Evolutionary conservation across 1,284 basidiomycete genomes (phyloP), one percentile per base, ranked within the genome.

Genomic region (Somion occarium): DNA sequence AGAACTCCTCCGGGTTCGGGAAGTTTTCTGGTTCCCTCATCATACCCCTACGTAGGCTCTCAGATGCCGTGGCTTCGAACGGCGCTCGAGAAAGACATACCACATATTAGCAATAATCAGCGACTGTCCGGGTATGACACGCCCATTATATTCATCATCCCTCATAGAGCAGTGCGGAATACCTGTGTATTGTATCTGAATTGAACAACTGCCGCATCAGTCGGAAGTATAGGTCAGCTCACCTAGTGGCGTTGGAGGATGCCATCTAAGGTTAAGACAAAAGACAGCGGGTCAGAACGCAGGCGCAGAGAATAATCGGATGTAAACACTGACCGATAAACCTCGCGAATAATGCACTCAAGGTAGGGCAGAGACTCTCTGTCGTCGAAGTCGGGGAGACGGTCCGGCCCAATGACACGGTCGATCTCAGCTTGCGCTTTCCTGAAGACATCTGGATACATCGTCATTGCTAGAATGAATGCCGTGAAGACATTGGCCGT

Each of bases 371-470:
- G 56, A 5, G 49, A 53, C 2, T 62, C 60, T 18, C 60, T 46
- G 45, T 72, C 70, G 23, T 63, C 61, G 42, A 68, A 66, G 20
- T 60, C 64, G 12, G 70, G 68, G 23, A 71, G 44, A 25, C 66
- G 59, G 23, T 65, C 61, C 37, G 46, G 27, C 3, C 64, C 65
- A 15, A 70, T 58, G 5, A 67, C 58, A 20, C 51, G 48, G 51
- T 70, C 66, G 4, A 71, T 57, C 51, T 71, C 69, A 2, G 55
- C 55, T 42, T 69, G 69, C 26, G 64, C 60, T 46, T 59, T 61
- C 48, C 53, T 51, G 46, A 65, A 61, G 12, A 64, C 60, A 0
- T 57, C 56, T 0, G 68, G 70, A 38, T 61, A 53, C 12, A 56
- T 50, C 18, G 58, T 50, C 58, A 62, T 60, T 9, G 57, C 57